Conservation (phyloP, 345 rosid genomes). For the Durio zibethinus region DNA sequence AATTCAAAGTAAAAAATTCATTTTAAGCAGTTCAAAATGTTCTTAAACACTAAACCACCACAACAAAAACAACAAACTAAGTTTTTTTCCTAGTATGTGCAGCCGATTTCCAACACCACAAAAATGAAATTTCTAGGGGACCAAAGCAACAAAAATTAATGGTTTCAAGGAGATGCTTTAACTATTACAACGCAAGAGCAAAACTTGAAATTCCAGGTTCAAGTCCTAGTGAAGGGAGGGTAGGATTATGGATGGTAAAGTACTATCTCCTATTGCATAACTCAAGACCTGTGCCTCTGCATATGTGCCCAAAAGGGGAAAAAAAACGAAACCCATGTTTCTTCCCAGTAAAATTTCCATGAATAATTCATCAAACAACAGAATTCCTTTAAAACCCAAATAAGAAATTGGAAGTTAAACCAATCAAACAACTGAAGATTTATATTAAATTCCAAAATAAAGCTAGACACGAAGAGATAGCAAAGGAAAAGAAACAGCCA, state of each 20-base stretch:
- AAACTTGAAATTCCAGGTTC: background rate
- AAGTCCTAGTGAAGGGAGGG: background rate
- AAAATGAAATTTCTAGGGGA: background rate
- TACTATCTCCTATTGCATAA: background rate
- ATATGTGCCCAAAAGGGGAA: background rate
- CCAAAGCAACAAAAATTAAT: background rate
- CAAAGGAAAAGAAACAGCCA: background rate
- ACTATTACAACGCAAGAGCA: background rate
- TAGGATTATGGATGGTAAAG: background rate
- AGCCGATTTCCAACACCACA: background rate
- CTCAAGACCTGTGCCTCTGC: background rate
- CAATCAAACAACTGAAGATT: background rate
- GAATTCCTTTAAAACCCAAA: background rate
- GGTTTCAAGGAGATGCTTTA: background rate
- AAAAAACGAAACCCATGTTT: background rate
- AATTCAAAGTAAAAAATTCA: background rate
- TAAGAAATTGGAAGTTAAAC: constrained; percentile 1
- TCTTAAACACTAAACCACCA: background rate
- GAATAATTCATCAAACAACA: background rate
- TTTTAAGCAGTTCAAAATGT: background rate
- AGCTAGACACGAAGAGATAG: background rate
- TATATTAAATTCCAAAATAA: background rate
- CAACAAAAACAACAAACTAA: background rate
- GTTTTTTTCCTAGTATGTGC: background rate
- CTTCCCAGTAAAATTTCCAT: background rate